Percentiles rank a stretch among this genome's conserved stretches.
Conservation (phyloP, 352 stramenopile genomes). For the Phytophthora litchii region DNA sequence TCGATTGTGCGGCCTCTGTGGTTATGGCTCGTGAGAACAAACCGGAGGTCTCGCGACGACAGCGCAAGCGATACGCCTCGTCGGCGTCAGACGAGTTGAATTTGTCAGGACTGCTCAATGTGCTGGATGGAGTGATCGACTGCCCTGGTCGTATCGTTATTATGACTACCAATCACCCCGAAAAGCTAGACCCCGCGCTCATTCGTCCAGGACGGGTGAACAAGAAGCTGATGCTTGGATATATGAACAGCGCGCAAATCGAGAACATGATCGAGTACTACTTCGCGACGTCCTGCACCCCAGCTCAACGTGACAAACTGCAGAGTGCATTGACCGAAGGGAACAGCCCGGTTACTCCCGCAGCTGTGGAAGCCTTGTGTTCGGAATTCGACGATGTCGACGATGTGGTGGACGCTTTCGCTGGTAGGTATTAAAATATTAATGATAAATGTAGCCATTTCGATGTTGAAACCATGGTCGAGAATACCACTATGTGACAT, state of each 20-base stretch:
- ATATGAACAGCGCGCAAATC: slow-evolving; percentile 52
- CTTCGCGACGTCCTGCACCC: slow-evolving; percentile 37
- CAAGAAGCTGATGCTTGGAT: slow-evolving; percentile 80
- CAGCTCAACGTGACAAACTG: slow-evolving; percentile 21
- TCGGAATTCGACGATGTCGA: slow-evolving; percentile 44
- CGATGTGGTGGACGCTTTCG: slow-evolving; percentile 14
- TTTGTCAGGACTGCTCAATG: slow-evolving; percentile 87
- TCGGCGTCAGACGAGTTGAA: slow-evolving; percentile 64
- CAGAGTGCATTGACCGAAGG: slow-evolving; percentile 2
- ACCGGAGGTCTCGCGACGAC: slow-evolving; percentile 9
- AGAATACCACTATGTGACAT: not conserved
- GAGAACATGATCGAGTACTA: slow-evolving; percentile 80
- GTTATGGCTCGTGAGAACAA: slow-evolving; percentile 56
- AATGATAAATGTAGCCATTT: not conserved
- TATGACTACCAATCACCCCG: slow-evolving; percentile 88
- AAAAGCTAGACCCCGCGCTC: slow-evolving; percentile 87
- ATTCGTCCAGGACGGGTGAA: slow-evolving; percentile 91
- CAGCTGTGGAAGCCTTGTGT: slow-evolving; percentile 54
- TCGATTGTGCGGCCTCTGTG: slow-evolving; percentile 80
- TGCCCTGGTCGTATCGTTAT: slow-evolving; percentile 78
- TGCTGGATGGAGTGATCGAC: slow-evolving; percentile 90
- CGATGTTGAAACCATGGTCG: too few species aligned
- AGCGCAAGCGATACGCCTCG: slow-evolving; percentile 17
- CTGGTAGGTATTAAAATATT: too few species aligned
- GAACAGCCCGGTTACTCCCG: slow-evolving; percentile 35